Conservation (phyloP, 495 filamentous ascomycete genomes). For the Xylaria intraflava region DNA sequence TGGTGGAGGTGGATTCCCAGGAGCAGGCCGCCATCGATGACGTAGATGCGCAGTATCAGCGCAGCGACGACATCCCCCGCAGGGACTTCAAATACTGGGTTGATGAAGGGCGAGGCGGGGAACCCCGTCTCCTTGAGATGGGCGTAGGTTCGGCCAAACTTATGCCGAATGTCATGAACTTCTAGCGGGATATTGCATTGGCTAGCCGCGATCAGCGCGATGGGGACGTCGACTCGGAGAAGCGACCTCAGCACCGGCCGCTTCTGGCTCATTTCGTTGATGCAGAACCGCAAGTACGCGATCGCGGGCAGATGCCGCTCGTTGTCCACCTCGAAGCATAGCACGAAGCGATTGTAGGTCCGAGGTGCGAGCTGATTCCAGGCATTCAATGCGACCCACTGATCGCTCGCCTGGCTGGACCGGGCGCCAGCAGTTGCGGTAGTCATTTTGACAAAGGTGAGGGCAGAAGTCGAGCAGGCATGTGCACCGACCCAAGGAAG, state of each 20-base stretch:
- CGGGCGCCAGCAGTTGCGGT: neutral
- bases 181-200: neutral
- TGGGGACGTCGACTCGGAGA: neutral
- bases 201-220: neutral
- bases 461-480: neutral
- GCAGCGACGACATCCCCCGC: neutral
- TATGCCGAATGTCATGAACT: neutral
- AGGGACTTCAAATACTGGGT: neutral
- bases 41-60: neutral
- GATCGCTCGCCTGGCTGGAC: neutral
- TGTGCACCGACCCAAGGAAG: neutral
- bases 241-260: neutral
- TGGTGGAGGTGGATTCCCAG: conserved; percentile 1
- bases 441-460: neutral
- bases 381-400: neutral
- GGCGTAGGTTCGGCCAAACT: neutral
- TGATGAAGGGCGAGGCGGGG: neutral
- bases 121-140: neutral
- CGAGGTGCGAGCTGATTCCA: conserved; percentile 3
- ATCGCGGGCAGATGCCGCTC: neutral
- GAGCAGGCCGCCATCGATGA: neutral
- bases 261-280: neutral
- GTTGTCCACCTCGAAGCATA: neutral
- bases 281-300: neutral
- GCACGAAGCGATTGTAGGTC: neutral